A percentile compares a stretch with the other conserved stretches of the same genome.
Conservation (phyloP, 192 early-diverging fungal genomes). For the Rhizophagus sp. region DNA sequence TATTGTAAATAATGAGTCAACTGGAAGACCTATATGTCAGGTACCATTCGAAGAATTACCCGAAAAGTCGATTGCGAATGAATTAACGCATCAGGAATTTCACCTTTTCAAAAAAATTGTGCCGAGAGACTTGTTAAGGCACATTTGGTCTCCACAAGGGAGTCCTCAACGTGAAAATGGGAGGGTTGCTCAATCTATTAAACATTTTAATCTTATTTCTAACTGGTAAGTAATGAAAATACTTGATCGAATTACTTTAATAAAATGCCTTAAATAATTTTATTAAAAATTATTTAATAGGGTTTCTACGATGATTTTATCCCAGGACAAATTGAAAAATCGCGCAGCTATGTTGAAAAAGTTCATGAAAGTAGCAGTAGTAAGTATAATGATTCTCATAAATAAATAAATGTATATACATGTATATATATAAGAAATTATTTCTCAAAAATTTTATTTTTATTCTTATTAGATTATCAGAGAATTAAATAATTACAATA, state of each 20-base stretch:
- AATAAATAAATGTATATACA: no score
- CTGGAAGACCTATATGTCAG: slow-evolving; percentile 2
- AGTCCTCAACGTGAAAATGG: neutral
- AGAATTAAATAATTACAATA: slow-evolving; percentile 72
- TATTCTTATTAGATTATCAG: slow-evolving; percentile 50
- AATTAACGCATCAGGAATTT: slow-evolving; percentile 65
- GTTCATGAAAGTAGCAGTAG: slow-evolving; percentile 71
- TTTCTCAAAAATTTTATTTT: neutral
- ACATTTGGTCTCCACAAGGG: slow-evolving; percentile 13
- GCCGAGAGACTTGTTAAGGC: slow-evolving; percentile 41
- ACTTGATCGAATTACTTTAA: no score
- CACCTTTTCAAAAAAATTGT: slow-evolving; percentile 65
- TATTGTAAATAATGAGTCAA: neutral
- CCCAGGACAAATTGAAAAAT: slow-evolving; percentile 59
- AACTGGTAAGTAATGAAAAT: slow-evolving; percentile 55
- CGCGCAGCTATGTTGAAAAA: slow-evolving; percentile 66
- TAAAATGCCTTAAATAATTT: no score
- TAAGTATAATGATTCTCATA: slow-evolving; percentile 26
- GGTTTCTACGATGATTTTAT: slow-evolving; percentile 69
- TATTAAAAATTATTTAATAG: slow-evolving; percentile 54
- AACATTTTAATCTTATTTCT: slow-evolving; percentile 71
- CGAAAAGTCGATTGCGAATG: slow-evolving; percentile 59
- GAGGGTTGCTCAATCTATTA: slow-evolving; percentile 51
- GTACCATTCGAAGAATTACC: slow-evolving; percentile 58
- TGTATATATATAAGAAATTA: neutral